Conservation (phyloP, 805 yeast genomes). For the Monosporozyma yasuniensis region DNA sequence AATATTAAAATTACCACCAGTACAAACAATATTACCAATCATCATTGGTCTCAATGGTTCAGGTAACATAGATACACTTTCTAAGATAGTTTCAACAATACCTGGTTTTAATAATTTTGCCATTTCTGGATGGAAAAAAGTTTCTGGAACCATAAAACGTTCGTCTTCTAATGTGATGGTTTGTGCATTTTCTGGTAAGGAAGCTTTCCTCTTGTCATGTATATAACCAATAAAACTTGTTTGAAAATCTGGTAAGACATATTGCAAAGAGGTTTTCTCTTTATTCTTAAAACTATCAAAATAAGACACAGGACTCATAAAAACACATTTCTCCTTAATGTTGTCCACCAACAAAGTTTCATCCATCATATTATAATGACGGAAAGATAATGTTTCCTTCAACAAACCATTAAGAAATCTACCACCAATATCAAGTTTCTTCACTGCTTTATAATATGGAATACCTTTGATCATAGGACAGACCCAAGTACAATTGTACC, state of each 20-base stretch:
- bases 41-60: constrained; percentile 65
- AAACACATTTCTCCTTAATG: constrained; percentile 58
- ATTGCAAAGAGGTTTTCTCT: constrained; percentile 43
- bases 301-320: constrained; percentile 42
- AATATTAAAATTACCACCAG: constrained; percentile 75
- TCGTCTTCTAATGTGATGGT: constrained; percentile 68
- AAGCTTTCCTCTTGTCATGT: constrained; percentile 25
- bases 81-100: constrained; percentile 58
- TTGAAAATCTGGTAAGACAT: constrained; percentile 81
- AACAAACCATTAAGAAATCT: constrained; percentile 71
- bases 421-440: constrained; percentile 81
- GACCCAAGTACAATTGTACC: constrained; percentile 80
- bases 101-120: constrained; percentile 75
- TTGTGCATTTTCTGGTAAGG: constrained; percentile 47
- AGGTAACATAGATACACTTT: constrained; percentile 61
- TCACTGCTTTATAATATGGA: constrained; percentile 67
- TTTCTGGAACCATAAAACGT: constrained; percentile 80
- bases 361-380: constrained; percentile 89
- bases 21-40: constrained; percentile 65
- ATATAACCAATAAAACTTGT: constrained; percentile 72
- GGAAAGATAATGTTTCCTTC: constrained; percentile 75
- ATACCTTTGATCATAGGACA: constrained; percentile 76
- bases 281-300: constrained; percentile 25
- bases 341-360: constrained; percentile 79
- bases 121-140: constrained; percentile 76